Base-by-base conservation (phyloP, 2,329 filamentous ascomycete genomes). In the Lasiodiplodia sp. region DNA sequence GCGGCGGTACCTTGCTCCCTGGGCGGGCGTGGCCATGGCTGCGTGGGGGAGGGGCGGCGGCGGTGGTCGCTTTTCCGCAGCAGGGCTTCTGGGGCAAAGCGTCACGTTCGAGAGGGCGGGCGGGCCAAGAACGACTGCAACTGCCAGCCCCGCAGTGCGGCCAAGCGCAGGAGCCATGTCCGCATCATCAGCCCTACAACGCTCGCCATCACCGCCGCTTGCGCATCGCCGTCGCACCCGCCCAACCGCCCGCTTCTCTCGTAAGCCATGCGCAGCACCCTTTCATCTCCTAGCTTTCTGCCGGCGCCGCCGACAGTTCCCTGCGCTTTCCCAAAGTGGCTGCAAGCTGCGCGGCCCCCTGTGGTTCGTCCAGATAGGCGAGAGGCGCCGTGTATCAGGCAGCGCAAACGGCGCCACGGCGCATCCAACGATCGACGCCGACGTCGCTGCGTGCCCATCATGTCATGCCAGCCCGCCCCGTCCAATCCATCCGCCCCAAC, bases 1-100 rank as follows among this genome's bases (percentile, higher is more conserved):
- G 14, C 6, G n/a, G 28, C 7, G 12, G 55, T 68, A 75, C 77
- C 75, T 74, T 64, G 67, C 72, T 28, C 72, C 55, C 70, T 76
- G 75, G 38, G 71, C 69, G 67, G 72, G 56, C 67, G 73, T 72
- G 52, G 77, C 76, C 77, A 79, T 79, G 66, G 67, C 28, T 58
- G 53, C 68, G 64, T 64, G 70, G 63, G 68, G 25, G 60, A 51
- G 37, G 67, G 56, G 56, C 52, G 52, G 31, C 63, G 37, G 40
- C 40, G 40, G 52, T 64, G 44, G 60, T 52, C 44, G 21, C 60
- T 52, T 52, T 64, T 64, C 44, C 57, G 37, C 37, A 58, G 56
- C 57, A 58, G 56, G 37, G 56, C 65, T 34, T 44, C 64, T 18
- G 14, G 28, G 34, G 65, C 56, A 63, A 63, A 67, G 47, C 69